Evolutionary conservation across 1,139 yeast species (phyloP), one percentile per base, ranked within the genome.

Genomic region (Yamadazyma dendronema): DNA sequence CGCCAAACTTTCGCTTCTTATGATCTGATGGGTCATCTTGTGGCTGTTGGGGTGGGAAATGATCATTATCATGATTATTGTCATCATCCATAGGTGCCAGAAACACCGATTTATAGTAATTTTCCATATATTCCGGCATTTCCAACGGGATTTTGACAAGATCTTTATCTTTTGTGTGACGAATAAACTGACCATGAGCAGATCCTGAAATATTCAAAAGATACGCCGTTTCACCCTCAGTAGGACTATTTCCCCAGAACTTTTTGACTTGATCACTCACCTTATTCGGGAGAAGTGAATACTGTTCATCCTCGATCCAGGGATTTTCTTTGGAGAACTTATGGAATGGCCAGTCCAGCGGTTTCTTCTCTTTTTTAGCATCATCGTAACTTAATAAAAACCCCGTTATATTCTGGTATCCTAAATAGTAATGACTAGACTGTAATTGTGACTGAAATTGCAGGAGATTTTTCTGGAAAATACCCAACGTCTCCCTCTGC

Each of bases 371-470:
- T 4, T 61, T 50, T 3, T 69, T 13, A 24, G 67, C 70, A 54
- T 84, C 92, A 8, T 65, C 60, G 49, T 82, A 85, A 34, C 84
- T 79, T 40, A 80, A 59, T 52, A 67, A 70, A 44, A 82, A 75
- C 7, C 96, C 96, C 0, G 95, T 84, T 9, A 87, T 57, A 49
- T 85, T 83, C 1, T 84, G 85, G 54, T 82, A 83, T 7, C 88
- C 88, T 3, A 59, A 45, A 13, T 53, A 42, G 54, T 74, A 81
- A 2, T 72, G 65, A 28, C 77, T 63, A 26, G 65, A 59, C 12
- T 48, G 46, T 29, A 83, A 58, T 10, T 60, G 57, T 3, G 56
- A 48, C 9, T 57, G 56, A 17, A 65, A 61, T 13, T 52, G 46
- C 17, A 51, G 50, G 7, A 73, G 52, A 34, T 64, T 63, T 10